Percentiles rank a stretch among this genome's conserved stretches.
These are phyloP conservation scores for Aspergillus pseudonomiae DNA, from an alignment of 2,329 filamentous ascomycete species.

Conservation along the genomic window DNA sequence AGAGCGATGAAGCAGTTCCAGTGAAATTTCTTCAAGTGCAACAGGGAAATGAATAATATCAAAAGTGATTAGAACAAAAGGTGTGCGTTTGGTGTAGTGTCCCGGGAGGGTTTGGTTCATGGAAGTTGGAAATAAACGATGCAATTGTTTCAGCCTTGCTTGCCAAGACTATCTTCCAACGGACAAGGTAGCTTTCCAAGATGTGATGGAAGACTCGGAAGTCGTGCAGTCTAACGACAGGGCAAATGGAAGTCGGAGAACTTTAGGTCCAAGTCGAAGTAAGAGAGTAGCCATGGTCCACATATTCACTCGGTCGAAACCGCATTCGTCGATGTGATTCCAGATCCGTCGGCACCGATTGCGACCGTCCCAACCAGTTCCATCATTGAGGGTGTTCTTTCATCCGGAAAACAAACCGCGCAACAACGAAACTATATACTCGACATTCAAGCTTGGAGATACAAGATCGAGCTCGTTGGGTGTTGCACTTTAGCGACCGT, in stretches of 20 bases:
- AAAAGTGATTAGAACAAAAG: background rate
- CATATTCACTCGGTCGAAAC: conserved; percentile 11
- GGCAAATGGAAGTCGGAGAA: background rate
- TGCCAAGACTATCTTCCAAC: conserved; percentile 15
- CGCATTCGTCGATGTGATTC: conserved; percentile 23
- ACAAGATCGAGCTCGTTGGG: background rate
- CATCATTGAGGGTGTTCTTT: conserved; percentile 1
- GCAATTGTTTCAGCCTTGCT: conserved; percentile 11
- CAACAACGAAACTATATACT: conserved; percentile 11
- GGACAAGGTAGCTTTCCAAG: background rate
- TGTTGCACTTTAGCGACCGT: conserved; percentile 9
- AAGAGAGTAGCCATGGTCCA: conserved; percentile 3
- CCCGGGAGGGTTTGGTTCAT: background rate
- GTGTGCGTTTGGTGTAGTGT: background rate
- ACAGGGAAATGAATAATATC: background rate
- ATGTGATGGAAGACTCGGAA: conserved; percentile 2
- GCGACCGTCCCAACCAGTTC: conserved; percentile 21
- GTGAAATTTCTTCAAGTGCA: background rate
- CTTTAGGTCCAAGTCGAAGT: background rate
- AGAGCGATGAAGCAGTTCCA: background rate
- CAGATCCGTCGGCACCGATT: conserved; percentile 17
- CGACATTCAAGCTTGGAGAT: background rate
- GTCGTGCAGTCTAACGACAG: background rate
- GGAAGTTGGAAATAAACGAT: conserved; percentile 1
- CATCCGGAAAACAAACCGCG: conserved; percentile 8